Evolutionary conservation across 1,139 yeast species (phyloP).

Genomic region (Yamadazyma atmosphaerica): DNA sequence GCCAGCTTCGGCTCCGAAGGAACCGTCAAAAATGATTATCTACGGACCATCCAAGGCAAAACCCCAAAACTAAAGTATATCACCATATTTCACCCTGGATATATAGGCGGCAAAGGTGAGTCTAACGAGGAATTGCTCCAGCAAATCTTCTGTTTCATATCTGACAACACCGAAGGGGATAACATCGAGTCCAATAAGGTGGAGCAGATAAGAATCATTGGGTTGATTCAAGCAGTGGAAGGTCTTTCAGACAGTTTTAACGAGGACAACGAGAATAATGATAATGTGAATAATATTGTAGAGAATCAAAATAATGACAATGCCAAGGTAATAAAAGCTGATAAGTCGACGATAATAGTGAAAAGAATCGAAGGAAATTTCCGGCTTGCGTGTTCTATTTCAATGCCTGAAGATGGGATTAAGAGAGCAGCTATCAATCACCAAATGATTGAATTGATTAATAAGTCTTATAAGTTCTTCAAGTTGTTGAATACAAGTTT

Average conservation of each 20-base stretch:
- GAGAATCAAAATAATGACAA: slow-evolving; percentile 2
- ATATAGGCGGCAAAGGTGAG: slow-evolving; percentile 22
- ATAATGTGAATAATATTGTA: not conserved
- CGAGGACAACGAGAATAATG: slow-evolving; percentile 3
- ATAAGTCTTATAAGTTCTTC: slow-evolving; percentile 26
- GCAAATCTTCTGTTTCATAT: slow-evolving; percentile 33
- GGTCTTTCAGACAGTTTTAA: slow-evolving; percentile 15
- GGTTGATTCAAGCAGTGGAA: slow-evolving; percentile 39
- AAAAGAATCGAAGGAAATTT: slow-evolving; percentile 27
- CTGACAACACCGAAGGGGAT: slow-evolving; percentile 16
- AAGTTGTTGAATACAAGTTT: slow-evolving; percentile 29
- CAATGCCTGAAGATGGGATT: slow-evolving; percentile 15
- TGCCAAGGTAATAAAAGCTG: slow-evolving; percentile 26
- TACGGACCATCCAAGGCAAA: slow-evolving; percentile 14
- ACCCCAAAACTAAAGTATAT: slow-evolving; percentile 19
- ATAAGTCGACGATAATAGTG: slow-evolving; percentile 28
- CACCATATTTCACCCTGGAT: slow-evolving; percentile 25
- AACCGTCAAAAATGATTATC: slow-evolving; percentile 11
- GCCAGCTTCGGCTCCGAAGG: slow-evolving; percentile 11
- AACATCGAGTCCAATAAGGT: slow-evolving; percentile 15
- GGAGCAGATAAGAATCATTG: slow-evolving; percentile 34
- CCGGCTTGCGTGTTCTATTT: slow-evolving; percentile 29
- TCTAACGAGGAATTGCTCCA: slow-evolving; percentile 27
- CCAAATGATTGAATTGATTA: slow-evolving; percentile 28
- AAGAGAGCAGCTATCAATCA: slow-evolving; percentile 24